phyloP scores from a whole-genome alignment of 371 early-diverging fungal species.

The Mortierella sp. region DNA sequence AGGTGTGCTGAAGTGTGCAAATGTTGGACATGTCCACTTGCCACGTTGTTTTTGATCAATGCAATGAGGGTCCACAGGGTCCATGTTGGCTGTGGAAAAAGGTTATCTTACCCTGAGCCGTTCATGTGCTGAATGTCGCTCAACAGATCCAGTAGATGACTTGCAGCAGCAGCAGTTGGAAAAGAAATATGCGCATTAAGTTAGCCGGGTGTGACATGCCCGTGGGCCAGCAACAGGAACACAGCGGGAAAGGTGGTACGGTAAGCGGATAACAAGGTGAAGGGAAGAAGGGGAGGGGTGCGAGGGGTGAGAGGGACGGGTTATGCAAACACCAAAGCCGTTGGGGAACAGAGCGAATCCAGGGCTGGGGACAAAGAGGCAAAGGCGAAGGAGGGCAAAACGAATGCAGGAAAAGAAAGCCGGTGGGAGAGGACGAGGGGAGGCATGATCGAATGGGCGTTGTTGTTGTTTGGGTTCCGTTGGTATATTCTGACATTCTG shows the following conservation, averaged over 20 bases:
- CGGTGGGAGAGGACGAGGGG: neutral
- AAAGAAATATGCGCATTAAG: neutral
- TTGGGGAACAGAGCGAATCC: too few relatives aligned
- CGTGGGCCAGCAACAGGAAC: too few relatives aligned
- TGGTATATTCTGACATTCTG: neutral
- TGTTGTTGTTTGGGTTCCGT: too few relatives aligned
- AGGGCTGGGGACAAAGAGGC: too few relatives aligned
- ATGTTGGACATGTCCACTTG: too few relatives aligned
- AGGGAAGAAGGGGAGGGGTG: neutral
- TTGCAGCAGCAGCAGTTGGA: conserved; percentile 3
- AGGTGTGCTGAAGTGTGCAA: too few relatives aligned
- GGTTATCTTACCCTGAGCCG: conserved; percentile 37
- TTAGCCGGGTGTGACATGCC: neutral
- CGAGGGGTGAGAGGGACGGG: too few relatives aligned
- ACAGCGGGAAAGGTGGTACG: neutral
- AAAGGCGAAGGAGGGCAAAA: too few relatives aligned
- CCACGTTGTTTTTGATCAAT: too few relatives aligned
- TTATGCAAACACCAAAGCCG: too few relatives aligned
- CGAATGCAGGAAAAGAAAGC: too few relatives aligned
- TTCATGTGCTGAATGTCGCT: conserved; percentile 43
- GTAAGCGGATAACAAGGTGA: neutral
- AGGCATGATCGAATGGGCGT: conserved; percentile 4
- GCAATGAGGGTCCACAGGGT: too few relatives aligned
- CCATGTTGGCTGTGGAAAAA: conserved; percentile 2
- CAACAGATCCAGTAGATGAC: conserved; percentile 48